Conservation (phyloP, 345 rosid species). For the Salix udensis region DNA sequence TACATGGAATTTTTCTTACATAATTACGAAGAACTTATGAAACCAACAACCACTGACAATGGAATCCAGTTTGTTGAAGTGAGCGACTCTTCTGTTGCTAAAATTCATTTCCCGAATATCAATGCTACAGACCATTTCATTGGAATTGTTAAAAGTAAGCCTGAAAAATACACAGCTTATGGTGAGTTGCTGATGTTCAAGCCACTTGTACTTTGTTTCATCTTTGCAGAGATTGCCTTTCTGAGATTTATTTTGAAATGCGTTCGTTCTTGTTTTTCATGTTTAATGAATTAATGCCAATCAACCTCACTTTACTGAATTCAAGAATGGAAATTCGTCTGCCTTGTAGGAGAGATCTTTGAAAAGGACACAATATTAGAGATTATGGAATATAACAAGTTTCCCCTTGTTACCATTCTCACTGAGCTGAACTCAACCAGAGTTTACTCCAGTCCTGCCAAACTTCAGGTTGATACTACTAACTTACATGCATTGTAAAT, state of each 20-base stretch:
- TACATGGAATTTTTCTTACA: slow-evolving; percentile 15
- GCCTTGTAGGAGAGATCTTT: slow-evolving; percentile 59
- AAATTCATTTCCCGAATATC: slow-evolving; percentile 56
- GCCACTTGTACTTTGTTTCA: background rate
- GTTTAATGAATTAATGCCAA: background rate
- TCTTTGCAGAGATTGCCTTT: background rate
- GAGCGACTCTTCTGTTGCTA: slow-evolving; percentile 41
- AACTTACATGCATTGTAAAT: background rate
- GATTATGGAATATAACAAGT: slow-evolving; percentile 69
- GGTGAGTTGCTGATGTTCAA: slow-evolving; percentile 44
- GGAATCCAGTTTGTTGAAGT: slow-evolving; percentile 75
- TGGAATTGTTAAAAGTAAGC: slow-evolving; percentile 77
- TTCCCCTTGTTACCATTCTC: slow-evolving; percentile 70
- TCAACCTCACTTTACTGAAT: slow-evolving; percentile 5
- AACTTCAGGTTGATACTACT: slow-evolving; percentile 60
- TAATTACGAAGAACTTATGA: slow-evolving; percentile 56
- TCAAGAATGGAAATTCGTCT: slow-evolving; percentile 9
- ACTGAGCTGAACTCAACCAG: slow-evolving; percentile 62
- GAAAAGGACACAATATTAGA: slow-evolving; percentile 50
- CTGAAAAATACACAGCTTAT: slow-evolving; percentile 60
- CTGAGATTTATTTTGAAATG: background rate
- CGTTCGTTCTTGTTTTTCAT: background rate
- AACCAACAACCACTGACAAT: slow-evolving; percentile 57
- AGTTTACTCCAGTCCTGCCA: slow-evolving; percentile 67
- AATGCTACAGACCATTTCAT: slow-evolving; percentile 37